Percentiles rank a stretch among this genome's conserved stretches.
Evolutionary conservation across 192 early-diverging fungal genomes (phyloP).

Genomic region (Coemansia aciculifera): DNA sequence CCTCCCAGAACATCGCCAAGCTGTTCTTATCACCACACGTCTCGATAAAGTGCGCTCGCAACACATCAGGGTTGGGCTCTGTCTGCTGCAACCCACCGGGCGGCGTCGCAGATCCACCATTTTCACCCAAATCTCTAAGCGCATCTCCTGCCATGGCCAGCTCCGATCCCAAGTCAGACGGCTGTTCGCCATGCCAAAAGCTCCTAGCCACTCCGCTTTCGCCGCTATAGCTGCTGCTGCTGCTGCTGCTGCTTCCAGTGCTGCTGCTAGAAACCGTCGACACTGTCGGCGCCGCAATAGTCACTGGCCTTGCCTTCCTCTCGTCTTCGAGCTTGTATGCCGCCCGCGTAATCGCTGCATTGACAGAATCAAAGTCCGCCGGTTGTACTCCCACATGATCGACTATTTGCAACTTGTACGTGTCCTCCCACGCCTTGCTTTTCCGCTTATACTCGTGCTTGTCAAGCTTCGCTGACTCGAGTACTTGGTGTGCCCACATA

Average conservation of each 20-base stretch:
- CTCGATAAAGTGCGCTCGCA: conserved; percentile 62
- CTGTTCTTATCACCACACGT: conserved; percentile 61
- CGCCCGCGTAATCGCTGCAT: conserved; percentile 44
- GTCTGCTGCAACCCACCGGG: conserved; percentile 18
- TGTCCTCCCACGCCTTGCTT: conserved; percentile 15
- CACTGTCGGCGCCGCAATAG: neutral
- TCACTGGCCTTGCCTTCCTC: conserved; percentile 6
- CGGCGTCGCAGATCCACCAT: conserved; percentile 31
- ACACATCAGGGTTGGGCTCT: conserved; percentile 59
- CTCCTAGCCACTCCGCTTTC: neutral
- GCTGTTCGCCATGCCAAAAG: neutral
- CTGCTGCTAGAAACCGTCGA: neutral
- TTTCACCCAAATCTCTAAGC: neutral
- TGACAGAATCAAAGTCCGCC: conserved; percentile 45
- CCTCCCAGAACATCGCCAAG: conserved; percentile 69
- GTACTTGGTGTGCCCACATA: conserved; percentile 51
- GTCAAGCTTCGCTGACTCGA: neutral
- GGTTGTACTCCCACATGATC: conserved; percentile 33
- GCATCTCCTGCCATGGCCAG: neutral
- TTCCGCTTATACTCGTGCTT: neutral
- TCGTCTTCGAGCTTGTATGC: conserved; percentile 9
- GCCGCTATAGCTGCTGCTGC: neutral
- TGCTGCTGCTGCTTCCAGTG: neutral
- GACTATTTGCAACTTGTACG: conserved; percentile 25
- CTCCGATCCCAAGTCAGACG: neutral